A percentile compares a stretch with the other conserved stretches of the same genome.
phyloP scores from a whole-genome alignment of 116 monocot species.

The Thalassia testudinum region DNA sequence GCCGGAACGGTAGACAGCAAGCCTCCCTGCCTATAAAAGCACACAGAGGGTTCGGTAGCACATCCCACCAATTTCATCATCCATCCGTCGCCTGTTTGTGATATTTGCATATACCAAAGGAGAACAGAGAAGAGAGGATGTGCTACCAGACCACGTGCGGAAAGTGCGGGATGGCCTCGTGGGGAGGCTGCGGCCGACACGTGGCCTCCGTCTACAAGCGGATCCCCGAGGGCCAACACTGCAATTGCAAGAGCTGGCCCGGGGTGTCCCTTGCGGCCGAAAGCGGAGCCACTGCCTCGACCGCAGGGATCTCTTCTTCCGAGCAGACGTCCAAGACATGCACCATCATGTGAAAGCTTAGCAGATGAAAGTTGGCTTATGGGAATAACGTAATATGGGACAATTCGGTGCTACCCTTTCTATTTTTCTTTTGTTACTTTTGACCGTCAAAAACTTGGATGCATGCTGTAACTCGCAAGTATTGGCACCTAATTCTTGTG shows the following conservation, averaged over 20 bases:
- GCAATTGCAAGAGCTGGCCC: slow-evolving; percentile 42
- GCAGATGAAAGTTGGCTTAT: not conserved
- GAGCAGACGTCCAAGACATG: not conserved
- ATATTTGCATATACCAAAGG: too few relatives aligned
- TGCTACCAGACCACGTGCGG: slow-evolving; percentile 40
- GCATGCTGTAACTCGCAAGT: too few relatives aligned
- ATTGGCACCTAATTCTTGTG: too few relatives aligned
- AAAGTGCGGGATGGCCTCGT: slow-evolving; percentile 34
- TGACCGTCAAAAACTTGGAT: too few relatives aligned
- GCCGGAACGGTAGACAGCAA: too few relatives aligned
- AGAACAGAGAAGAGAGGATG: slow-evolving; percentile 16
- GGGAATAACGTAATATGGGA: too few relatives aligned
- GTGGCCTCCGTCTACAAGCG: slow-evolving; percentile 27
- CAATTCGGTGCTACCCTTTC: too few relatives aligned
- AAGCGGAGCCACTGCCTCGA: not conserved
- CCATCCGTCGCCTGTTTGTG: too few relatives aligned
- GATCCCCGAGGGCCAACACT: slow-evolving; percentile 43
- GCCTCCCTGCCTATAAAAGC: too few relatives aligned
- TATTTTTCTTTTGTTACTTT: too few relatives aligned
- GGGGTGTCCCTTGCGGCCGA: slow-evolving; percentile 14
- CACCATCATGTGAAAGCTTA: not conserved
- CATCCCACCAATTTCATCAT: too few relatives aligned
- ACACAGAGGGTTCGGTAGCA: too few relatives aligned
- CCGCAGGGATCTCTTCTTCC: not conserved
- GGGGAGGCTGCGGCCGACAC: slow-evolving; percentile 59